These are phyloP conservation scores for Phialocephala subalpina DNA, from an alignment of 2,329 filamentous ascomycete genomes.

Conservation along the genomic window DNA sequence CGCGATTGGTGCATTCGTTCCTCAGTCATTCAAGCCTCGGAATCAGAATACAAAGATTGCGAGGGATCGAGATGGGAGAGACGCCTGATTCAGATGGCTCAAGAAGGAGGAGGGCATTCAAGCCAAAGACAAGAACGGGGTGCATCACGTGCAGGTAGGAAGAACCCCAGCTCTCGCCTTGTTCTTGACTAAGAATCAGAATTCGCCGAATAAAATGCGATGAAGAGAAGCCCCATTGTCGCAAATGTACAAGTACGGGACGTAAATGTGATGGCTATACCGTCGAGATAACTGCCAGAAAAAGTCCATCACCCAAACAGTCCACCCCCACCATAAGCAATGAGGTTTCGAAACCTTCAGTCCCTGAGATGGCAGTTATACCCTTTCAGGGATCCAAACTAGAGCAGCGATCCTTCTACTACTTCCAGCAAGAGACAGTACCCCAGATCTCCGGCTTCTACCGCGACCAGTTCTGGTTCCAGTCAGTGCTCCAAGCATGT, in stretches of 20 bases:
- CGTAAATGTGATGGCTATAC: conserved; percentile 36
- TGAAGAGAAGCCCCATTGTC: conserved; percentile 33
- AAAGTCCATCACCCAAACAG: background rate
- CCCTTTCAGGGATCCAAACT: background rate
- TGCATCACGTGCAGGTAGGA: background rate
- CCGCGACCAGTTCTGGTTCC: conserved; percentile 68
- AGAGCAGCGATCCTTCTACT: conserved; percentile 57
- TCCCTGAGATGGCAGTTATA: background rate
- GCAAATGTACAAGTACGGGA: conserved; percentile 33
- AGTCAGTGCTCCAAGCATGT: conserved; percentile 66
- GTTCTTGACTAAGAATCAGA: conserved; percentile 11
- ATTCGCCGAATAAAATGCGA: conserved; percentile 33
- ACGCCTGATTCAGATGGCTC: background rate
- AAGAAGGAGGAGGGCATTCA: background rate
- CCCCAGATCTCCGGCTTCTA: conserved; percentile 71
- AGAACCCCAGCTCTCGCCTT: background rate
- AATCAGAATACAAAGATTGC: background rate
- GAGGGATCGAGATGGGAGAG: background rate
- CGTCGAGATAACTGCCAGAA: background rate
- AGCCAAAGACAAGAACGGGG: conserved; percentile 4
- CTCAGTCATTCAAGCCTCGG: background rate
- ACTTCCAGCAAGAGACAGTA: conserved; percentile 66
- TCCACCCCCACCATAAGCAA: background rate
- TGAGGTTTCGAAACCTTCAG: background rate
- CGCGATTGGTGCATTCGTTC: background rate